Evolutionary conservation across 441 rosid species (phyloP).

Genomic region (Euphorbia corollata): DNA sequence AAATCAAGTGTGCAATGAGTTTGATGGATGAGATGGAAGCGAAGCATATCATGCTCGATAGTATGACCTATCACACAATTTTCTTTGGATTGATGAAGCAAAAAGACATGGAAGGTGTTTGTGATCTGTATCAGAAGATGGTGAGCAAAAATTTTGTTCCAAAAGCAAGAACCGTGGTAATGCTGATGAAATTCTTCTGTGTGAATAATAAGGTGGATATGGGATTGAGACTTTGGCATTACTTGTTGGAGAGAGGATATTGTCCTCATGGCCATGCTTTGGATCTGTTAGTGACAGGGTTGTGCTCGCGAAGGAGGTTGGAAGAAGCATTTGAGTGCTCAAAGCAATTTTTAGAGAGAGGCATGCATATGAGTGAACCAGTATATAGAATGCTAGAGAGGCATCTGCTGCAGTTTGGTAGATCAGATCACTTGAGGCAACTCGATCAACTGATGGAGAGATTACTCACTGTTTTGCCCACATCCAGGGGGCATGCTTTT

Average conservation of each 20-base stretch:
- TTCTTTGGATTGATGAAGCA: constrained; percentile 60
- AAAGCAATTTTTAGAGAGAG: constrained; percentile 56
- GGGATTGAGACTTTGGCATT: constrained; percentile 57
- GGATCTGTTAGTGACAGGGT: constrained; percentile 64
- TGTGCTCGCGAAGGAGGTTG: constrained; percentile 54
- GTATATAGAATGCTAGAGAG: constrained; percentile 45
- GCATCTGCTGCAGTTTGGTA: constrained; percentile 32
- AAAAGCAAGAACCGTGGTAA: constrained; percentile 56
- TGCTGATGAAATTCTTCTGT: constrained; percentile 77
- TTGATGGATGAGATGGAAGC: constrained; percentile 73
- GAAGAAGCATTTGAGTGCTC: constrained; percentile 69
- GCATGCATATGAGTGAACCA: constrained; percentile 54
- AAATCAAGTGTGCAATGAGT: constrained; percentile 40
- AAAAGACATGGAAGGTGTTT: constrained; percentile 37
- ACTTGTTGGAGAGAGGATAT: constrained; percentile 59
- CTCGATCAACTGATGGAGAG: constrained; percentile 46
- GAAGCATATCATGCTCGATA: constrained; percentile 42
- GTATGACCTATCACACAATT: constrained; percentile 56
- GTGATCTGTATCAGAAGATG: constrained; percentile 52
- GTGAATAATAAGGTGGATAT: constrained; percentile 44
- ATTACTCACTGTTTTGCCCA: constrained; percentile 46
- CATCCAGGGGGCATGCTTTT: constrained; percentile 25
- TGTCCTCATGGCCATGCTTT: constrained; percentile 81
- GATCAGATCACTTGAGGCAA: constrained; percentile 37
- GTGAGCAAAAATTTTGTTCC: constrained; percentile 49